These are phyloP conservation scores for Dryas alaskensis DNA, from an alignment of 306 rosid species.

Conservation along the genomic window DNA sequence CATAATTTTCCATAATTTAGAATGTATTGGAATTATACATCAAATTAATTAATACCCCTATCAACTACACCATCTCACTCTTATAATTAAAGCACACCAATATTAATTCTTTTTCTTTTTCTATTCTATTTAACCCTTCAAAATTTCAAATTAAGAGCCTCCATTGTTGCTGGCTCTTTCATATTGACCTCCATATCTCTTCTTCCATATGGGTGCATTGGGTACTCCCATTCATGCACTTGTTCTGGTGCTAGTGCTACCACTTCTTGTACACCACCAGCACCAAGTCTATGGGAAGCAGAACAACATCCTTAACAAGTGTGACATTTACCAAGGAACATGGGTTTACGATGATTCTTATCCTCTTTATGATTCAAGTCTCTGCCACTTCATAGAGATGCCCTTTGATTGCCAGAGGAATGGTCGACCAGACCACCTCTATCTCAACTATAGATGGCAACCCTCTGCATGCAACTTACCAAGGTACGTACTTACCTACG, in stretches of 20 bases:
- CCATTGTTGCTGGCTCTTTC: not conserved
- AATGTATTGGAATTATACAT: not conserved
- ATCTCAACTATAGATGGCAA: constrained; percentile 42
- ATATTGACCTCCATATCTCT: not conserved
- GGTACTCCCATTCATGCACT: constrained; percentile 1
- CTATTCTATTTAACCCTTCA: not conserved
- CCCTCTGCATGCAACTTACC: constrained; percentile 36
- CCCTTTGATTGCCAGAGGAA: constrained; percentile 31
- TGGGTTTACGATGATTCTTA: constrained; percentile 46
- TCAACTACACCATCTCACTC: not conserved
- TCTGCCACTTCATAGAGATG: constrained; percentile 22
- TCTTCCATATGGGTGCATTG: constrained; percentile 12
- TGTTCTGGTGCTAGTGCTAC: not conserved
- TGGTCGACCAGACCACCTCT: constrained; percentile 31
- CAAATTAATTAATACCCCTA: not conserved
- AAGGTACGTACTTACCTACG: constrained; percentile 17
- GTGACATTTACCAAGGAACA: constrained; percentile 25
- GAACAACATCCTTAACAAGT: not conserved
- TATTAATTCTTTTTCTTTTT: not conserved
- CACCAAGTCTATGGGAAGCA: constrained; percentile 14
- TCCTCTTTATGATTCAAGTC: constrained; percentile 34
- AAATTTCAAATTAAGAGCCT: not conserved
- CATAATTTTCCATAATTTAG: not conserved
- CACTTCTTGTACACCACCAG: not conserved
- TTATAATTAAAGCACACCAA: too few relatives aligned